Base-by-base conservation (phyloP, 2,329 filamentous ascomycete species). In the Epichloe gansuensis region DNA sequence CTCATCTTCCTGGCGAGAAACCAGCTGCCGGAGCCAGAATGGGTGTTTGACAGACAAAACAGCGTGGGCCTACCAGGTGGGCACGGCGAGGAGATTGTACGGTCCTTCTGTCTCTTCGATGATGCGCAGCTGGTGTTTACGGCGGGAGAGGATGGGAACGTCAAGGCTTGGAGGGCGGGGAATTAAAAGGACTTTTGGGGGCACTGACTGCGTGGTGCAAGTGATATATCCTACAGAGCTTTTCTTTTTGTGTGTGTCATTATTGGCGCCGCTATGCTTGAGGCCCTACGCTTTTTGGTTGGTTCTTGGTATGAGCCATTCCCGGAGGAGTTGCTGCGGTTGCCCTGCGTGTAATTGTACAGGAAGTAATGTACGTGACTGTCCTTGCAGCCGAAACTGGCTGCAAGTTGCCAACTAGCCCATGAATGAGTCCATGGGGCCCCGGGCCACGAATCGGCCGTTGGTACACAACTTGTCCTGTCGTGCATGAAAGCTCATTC, bases 31-130 rank as follows among this genome's bases (percentile, higher is more conserved):
- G 55, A 65, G 46, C 49, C 49, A 3, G 43, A 46, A 37, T 85
- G 82, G 82, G 65, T 63, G 2, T 66, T 85, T 54, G 76, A 78
- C 55, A 67, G 67, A n/a, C 72, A 74, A 15, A 75, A 74, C 12
- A 76, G 74, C 52, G 81, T 85, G 28, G 74, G 73, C n/a, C 63
- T 86, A 48, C 74, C 75, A 0, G 81, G 81, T 0, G 82, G 77
- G 4, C 83, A 86, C 62, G 78, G 80, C 0, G 75, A 75, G 3
- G 82, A 86, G 59, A 75, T 86, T 58, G 77, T 85, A 43, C 72
- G 81, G 42, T 75, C 77, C 13, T 84, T 83, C 60, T 82, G 78
- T 64, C 81, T 84, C 62, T 75, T 81, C 54, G 81, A 84, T 55
- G 72, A 80, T 59, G 74, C 76, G 57, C 73, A 80, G 60, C 69